A percentile compares a stretch with the other conserved stretches of the same genome.
phyloP scores from a whole-genome alignment of 345 rosid genomes.

The Eucalyptus viminalis region DNA sequence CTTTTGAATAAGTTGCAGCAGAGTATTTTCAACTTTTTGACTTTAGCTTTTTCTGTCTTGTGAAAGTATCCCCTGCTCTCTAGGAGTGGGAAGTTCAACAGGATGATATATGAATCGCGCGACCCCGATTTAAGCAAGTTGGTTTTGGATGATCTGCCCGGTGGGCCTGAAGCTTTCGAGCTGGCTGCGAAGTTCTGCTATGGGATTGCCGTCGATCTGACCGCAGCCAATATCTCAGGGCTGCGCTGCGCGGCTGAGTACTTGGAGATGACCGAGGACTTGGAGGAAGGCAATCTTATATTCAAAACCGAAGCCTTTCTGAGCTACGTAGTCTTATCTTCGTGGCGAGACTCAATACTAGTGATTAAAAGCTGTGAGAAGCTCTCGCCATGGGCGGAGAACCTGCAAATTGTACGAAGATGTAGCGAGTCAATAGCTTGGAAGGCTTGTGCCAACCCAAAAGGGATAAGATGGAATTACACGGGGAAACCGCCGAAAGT shows the following conservation, averaged over 20 bases:
- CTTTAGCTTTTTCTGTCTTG: not conserved
- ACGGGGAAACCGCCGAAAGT: slow-evolving; percentile 59
- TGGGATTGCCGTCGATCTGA: slow-evolving; percentile 86
- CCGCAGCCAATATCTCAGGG: slow-evolving; percentile 83
- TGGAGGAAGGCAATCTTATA: slow-evolving; percentile 93
- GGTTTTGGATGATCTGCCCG: slow-evolving; percentile 68
- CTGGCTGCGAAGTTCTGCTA: slow-evolving; percentile 95
- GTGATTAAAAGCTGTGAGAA: slow-evolving; percentile 88
- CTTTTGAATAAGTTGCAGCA: not conserved
- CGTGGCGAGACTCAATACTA: slow-evolving; percentile 92
- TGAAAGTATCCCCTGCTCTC: slow-evolving; percentile 84
- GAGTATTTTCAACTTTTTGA: not conserved
- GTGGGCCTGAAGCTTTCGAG: slow-evolving; percentile 85
- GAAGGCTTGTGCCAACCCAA: slow-evolving; percentile 97
- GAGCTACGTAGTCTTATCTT: slow-evolving; percentile 88
- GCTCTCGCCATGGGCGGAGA: slow-evolving; percentile 96
- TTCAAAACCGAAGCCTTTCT: slow-evolving; percentile 98
- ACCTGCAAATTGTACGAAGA: slow-evolving; percentile 87
- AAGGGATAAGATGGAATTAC: slow-evolving; percentile 91
- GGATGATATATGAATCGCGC: slow-evolving; percentile 71
- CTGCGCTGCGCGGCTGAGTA: slow-evolving; percentile 91
- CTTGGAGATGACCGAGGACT: slow-evolving; percentile 99
- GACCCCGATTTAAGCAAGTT: slow-evolving; percentile 45
- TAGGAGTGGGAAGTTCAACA: slow-evolving; percentile 87
- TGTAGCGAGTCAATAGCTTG: slow-evolving; percentile 98